Evolutionary conservation across 352 stramenopile species (phyloP).

Genomic region (Pythium guiyangense): DNA sequence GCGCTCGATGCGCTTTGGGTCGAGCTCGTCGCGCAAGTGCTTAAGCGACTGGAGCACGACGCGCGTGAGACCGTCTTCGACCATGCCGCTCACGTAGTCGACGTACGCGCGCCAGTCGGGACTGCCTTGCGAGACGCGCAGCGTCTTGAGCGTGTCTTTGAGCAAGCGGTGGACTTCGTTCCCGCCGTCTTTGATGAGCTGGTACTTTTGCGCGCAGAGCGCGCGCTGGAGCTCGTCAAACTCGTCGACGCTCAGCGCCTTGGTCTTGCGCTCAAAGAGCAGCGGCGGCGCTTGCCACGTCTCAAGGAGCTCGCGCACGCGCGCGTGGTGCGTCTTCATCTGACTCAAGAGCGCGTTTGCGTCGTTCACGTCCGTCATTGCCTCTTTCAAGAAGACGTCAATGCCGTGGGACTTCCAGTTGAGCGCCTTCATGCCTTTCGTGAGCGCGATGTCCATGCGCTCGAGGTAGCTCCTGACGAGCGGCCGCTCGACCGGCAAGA

Average conservation of each 20-base stretch:
- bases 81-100: conserved; percentile 89
- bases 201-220: conserved; percentile 78
- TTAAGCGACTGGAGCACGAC: conserved; percentile 71
- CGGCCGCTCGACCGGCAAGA: conserved; percentile 88
- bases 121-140: conserved; percentile 87
- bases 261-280: conserved; percentile 86
- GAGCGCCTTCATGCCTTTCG: conserved; percentile 85
- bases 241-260: conserved; percentile 72
- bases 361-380: conserved; percentile 87
- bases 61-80: conserved; percentile 77
- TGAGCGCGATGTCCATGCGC: conserved; percentile 86
- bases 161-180: conserved; percentile 87
- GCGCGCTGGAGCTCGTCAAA: conserved; percentile 84
- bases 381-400: conserved; percentile 89
- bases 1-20: conserved; percentile 74
- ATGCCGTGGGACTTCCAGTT: conserved; percentile 94
- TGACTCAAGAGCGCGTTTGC: conserved; percentile 81
- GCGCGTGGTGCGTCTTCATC: conserved; percentile 85
- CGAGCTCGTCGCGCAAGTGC: conserved; percentile 76
- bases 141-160: conserved; percentile 87
- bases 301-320: conserved; percentile 73
- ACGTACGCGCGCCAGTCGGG: conserved; percentile 92
- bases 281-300: conserved; percentile 66
- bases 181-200: conserved; percentile 84
- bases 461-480: conserved; percentile 88